phyloP scores from a whole-genome alignment of 108 stramenopile species.

The Nannochloropsis salina region DNA sequence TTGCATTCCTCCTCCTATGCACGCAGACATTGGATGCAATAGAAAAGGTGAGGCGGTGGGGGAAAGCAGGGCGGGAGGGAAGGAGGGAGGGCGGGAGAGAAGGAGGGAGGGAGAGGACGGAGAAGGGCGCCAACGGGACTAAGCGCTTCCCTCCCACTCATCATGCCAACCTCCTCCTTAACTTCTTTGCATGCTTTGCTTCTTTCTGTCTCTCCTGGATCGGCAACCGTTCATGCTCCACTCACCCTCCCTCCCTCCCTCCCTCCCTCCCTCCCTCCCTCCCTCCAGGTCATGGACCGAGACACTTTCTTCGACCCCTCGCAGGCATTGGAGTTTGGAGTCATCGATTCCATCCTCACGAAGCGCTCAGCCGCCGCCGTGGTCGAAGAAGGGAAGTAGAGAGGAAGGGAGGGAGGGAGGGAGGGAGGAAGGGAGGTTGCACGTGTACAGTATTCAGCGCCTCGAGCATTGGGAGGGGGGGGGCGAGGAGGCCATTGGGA shows the following conservation, averaged over 20 bases:
- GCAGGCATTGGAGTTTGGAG: constrained; percentile 79
- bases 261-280: constrained; percentile 12
- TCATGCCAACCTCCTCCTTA: no score
- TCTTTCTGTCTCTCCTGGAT: no score
- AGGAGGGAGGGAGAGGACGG: not conserved
- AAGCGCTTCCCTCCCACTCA: not conserved
- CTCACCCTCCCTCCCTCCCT: constrained; percentile 3
- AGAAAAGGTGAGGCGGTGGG: not conserved
- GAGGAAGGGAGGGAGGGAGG: not conserved
- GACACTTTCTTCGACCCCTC: constrained; percentile 81
- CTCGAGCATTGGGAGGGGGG: not conserved
- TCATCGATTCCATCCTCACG: constrained; percentile 76
- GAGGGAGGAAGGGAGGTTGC: not conserved
- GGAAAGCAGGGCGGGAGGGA: not conserved
- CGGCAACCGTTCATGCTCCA: no score
- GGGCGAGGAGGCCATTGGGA: not conserved
- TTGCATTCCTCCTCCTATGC: no score
- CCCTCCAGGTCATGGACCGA: constrained; percentile 81
- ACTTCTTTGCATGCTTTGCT: no score
- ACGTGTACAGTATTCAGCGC: not conserved
- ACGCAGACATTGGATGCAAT: not conserved
- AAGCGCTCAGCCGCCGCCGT: constrained; percentile 37
- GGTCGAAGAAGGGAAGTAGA: not conserved
- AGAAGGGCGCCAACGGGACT: not conserved
- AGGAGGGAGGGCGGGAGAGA: not conserved